Percentiles rank a stretch among this genome's conserved stretches.
phyloP scores from a whole-genome alignment of 345 rosid species.

The Iberis pinnata region DNA sequence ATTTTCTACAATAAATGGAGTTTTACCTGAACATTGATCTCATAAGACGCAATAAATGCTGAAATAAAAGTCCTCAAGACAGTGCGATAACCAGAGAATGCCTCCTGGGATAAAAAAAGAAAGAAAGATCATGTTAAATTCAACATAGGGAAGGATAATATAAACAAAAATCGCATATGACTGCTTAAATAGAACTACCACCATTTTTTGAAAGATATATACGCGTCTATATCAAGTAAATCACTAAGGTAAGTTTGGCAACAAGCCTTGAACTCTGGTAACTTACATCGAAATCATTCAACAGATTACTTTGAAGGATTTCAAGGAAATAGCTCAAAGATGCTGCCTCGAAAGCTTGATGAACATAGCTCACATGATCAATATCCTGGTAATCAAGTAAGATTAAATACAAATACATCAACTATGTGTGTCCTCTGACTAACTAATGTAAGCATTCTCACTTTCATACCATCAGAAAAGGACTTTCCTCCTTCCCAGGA shows the following conservation, averaged over 20 bases:
- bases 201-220: slow-evolving; percentile 2
- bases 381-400: slow-evolving; percentile 51
- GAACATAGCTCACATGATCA: slow-evolving; percentile 74
- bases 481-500: slow-evolving; percentile 58
- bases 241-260: slow-evolving; percentile 15
- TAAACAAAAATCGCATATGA: slow-evolving; percentile 11
- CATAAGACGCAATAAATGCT: slow-evolving; percentile 92
- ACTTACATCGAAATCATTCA: slow-evolving; percentile 74
- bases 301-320: slow-evolving; percentile 58
- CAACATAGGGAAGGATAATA: slow-evolving; percentile 5
- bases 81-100: slow-evolving; percentile 67
- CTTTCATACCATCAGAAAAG: slow-evolving; percentile 49
- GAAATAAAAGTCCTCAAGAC: slow-evolving; percentile 84
- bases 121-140: slow-evolving; percentile 8
- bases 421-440: slow-evolving; percentile 14
- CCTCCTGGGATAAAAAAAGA: slow-evolving; percentile 47
- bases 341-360: slow-evolving; percentile 82
- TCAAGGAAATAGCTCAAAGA: slow-evolving; percentile 63
- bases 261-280: slow-evolving; percentile 3
- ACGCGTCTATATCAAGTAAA: slow-evolving; percentile 10
- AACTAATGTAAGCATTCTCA: slow-evolving; percentile 23
- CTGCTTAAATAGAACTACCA: not conserved
- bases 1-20: not conserved
- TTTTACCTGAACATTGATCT: slow-evolving; percentile 74
- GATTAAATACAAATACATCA: slow-evolving; percentile 16